Percentiles rank a stretch among this genome's conserved stretches.
Evolutionary conservation across 257 asterid genomes (phyloP).

Genomic region (Solanum piurae): DNA sequence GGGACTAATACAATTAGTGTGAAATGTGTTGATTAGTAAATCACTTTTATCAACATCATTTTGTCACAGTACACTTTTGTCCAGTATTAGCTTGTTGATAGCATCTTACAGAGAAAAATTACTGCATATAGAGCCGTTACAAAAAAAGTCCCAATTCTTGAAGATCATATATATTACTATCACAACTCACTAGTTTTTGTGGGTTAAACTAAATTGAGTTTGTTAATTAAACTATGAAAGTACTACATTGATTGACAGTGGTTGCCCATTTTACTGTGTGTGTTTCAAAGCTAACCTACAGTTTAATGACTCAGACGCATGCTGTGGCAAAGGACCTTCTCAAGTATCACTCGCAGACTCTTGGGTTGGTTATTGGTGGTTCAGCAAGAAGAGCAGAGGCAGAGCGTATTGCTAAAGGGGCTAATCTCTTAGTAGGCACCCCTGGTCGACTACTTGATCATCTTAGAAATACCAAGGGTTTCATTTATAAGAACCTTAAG

Average conservation of each 20-base stretch:
- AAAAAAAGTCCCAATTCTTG: not conserved
- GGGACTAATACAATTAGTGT: not conserved
- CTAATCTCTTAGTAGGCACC: slow-evolving; percentile 67
- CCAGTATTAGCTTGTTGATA: not conserved
- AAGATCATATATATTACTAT: not conserved
- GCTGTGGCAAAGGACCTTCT: slow-evolving; percentile 81
- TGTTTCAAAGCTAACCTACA: not conserved
- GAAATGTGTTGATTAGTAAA: not conserved
- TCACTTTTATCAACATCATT: not conserved
- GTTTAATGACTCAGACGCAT: slow-evolving; percentile 52
- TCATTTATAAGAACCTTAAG: slow-evolving; percentile 71
- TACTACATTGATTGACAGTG: not conserved
- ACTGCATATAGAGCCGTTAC: not conserved
- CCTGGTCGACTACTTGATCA: slow-evolving; percentile 99
- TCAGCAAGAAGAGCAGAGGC: slow-evolving; percentile 69
- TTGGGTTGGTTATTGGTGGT: slow-evolving; percentile 82
- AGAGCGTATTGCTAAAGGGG: slow-evolving; percentile 74
- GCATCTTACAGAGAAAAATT: not conserved
- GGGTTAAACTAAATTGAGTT: not conserved
- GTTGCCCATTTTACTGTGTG: not conserved
- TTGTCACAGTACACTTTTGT: not conserved
- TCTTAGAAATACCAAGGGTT: slow-evolving; percentile 83
- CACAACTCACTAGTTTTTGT: not conserved
- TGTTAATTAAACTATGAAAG: not conserved
- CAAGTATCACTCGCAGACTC: slow-evolving; percentile 85